Evolutionary conservation across 2,329 filamentous ascomycete species (phyloP).

Genomic region (Claviceps sp.): DNA sequence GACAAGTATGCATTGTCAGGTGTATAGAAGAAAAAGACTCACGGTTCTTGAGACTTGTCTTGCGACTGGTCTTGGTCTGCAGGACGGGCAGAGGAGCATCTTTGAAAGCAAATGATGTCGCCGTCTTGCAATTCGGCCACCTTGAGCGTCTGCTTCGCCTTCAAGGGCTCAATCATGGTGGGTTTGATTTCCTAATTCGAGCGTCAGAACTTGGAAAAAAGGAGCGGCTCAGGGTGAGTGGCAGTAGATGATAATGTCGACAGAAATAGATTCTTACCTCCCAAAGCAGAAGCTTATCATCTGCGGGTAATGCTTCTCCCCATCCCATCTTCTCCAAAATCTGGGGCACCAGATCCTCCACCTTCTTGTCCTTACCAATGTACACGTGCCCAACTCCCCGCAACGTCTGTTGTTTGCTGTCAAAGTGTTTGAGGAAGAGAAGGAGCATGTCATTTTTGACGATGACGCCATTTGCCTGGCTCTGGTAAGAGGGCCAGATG

Average conservation of each 20-base stretch:
- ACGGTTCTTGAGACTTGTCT: conserved; percentile 21
- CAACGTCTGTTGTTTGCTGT: conserved; percentile 61
- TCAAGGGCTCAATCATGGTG: conserved; percentile 91
- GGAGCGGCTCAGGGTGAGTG: background rate
- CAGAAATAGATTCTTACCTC: conserved; percentile 39
- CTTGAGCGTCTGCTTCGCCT: conserved; percentile 77
- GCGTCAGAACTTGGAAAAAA: background rate
- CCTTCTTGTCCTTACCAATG: conserved; percentile 75
- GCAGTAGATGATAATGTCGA: background rate
- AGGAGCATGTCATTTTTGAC: conserved; percentile 56
- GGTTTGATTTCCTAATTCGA: conserved; percentile 72
- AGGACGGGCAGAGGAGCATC: conserved; percentile 35
- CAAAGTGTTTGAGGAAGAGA: conserved; percentile 87
- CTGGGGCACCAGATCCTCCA: conserved; percentile 65
- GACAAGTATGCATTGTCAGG: too few relatives aligned
- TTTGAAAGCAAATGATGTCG: conserved; percentile 92
- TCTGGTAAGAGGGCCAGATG: conserved; percentile 54
- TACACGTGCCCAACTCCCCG: conserved; percentile 74
- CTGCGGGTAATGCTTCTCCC: conserved; percentile 56
- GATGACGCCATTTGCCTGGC: conserved; percentile 41
- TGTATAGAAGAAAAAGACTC: conserved; percentile 6
- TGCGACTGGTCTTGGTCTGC: conserved; percentile 17
- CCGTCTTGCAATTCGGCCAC: conserved; percentile 93
- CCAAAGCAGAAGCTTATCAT: conserved; percentile 56
- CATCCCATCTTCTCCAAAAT: conserved; percentile 80